Base-by-base conservation (phyloP, 495 filamentous ascomycete species). In the Talaromyces borbonicus region DNA sequence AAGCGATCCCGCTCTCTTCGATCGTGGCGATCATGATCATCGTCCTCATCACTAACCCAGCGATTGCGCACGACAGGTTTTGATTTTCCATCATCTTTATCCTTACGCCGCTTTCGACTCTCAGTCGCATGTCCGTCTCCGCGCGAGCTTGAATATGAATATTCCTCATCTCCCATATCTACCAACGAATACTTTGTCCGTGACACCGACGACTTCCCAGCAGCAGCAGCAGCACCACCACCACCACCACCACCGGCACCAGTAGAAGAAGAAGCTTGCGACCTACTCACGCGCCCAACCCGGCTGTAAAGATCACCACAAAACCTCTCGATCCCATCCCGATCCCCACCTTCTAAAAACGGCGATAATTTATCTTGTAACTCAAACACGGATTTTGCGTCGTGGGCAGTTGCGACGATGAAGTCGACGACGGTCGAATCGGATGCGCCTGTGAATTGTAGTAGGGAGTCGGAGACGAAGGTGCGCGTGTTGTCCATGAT, bases 111-210 rank as follows among this genome's bases (percentile, higher is more conserved):
- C 36, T 54, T 52, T 12, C 47, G 38, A 24, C 16, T 33, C 8
- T 46, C 43, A 2, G 41, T 11, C 11, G 27, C 25, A 72, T 66
- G 49, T 69, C 72, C 12, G 62, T 56, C 0, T 80, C 74, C 3
- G 70, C 74, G 16, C 30, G 79, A 54, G 9, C 61, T 59, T 29
- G 54, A 46, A 31, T 52, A 47, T 0, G 57, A 36, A 8, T 61
- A 2, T 7, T 35, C 11, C 7, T 35, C 43, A 23, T 87, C 85
- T 37, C 83, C 84, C 87, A 93, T 93, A 8, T 87, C 82, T 30
- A 94, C 68, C 18, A 94, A 72, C 8, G 80, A 75, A 60, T 94
- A 94, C 54, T 79, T 83, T 63, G 88, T 92, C 55, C 65, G 73
- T 37, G 57, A 46, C 1, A 56, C 53, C 46, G 58, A 55, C 29